Evolutionary conservation across 2,329 filamentous ascomycete genomes (phyloP).

Genomic region (Pseudogymnoascus verrucosus): DNA sequence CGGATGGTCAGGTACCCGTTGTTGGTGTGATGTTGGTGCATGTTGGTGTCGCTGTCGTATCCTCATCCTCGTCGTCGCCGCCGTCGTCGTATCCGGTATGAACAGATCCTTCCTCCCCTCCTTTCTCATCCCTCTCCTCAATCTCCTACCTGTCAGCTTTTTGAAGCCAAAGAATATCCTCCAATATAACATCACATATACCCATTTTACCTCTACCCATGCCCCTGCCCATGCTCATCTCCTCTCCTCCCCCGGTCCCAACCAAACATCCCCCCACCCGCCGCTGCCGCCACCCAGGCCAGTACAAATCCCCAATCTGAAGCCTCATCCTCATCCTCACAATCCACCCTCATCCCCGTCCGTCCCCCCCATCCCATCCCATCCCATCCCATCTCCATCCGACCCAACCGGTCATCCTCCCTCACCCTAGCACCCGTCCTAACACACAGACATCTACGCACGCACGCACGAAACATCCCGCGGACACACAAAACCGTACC

Average conservation of each 20-base stretch:
- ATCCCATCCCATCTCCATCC: background rate
- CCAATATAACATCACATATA: constrained; percentile 3
- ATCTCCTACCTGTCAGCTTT: background rate
- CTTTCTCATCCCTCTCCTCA: background rate
- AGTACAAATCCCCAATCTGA: background rate
- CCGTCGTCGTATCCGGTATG: background rate
- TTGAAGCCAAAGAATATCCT: background rate
- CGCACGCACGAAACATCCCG: background rate
- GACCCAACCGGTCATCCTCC: background rate
- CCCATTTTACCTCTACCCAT: background rate
- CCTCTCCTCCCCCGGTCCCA: background rate
- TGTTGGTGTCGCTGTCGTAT: background rate
- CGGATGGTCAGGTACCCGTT: constrained; percentile 1
- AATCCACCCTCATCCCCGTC: background rate
- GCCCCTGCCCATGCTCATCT: background rate
- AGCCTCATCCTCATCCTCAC: background rate
- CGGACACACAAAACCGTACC: background rate
- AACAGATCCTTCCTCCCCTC: background rate
- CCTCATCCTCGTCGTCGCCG: background rate
- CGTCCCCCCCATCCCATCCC: background rate
- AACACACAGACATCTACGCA: background rate
- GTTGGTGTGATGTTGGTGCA: background rate
- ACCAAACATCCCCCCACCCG: background rate
- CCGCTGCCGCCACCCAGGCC: background rate
- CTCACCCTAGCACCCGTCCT: background rate